phyloP scores from a whole-genome alignment of 2,329 filamentous ascomycete genomes.

The Ophiostoma fasciatum region DNA sequence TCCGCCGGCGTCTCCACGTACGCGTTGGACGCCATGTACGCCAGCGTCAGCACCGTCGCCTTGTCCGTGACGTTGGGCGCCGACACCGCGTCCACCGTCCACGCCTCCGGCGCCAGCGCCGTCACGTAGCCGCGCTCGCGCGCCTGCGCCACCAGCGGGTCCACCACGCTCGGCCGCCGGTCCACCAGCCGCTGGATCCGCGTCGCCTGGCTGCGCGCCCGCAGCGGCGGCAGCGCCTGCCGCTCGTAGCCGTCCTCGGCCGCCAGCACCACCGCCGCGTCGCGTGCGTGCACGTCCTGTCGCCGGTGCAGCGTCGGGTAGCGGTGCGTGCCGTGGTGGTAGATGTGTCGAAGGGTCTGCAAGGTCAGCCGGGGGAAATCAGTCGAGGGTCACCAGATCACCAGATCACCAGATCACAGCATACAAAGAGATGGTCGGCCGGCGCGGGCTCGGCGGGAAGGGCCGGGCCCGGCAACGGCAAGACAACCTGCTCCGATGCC shows the following conservation, averaged over 20 bases:
- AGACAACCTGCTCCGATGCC: constrained; percentile 25
- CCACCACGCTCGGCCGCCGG: constrained; percentile 59
- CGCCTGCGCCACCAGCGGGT: constrained; percentile 61
- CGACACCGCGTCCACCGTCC: constrained; percentile 65
- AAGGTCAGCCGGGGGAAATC: neutral
- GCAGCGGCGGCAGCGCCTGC: constrained; percentile 36
- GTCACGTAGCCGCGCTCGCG: constrained; percentile 53
- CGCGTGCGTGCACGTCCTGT: constrained; percentile 48
- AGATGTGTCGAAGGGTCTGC: constrained; percentile 70
- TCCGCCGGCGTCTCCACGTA: constrained; percentile 62
- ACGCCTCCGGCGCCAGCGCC: constrained; percentile 56
- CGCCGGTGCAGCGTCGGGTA: constrained; percentile 66
- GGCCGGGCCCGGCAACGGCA: constrained; percentile 27
- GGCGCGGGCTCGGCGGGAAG: constrained; percentile 28
- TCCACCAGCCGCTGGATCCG: constrained; percentile 73
- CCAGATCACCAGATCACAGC: constrained; percentile 10
- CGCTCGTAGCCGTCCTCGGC: constrained; percentile 41
- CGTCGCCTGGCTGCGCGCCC: constrained; percentile 47
- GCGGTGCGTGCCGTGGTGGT: constrained; percentile 73
- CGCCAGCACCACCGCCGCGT: constrained; percentile 47
- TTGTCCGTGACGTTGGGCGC: constrained; percentile 78
- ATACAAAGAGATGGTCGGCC: constrained; percentile 41
- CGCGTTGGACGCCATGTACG: constrained; percentile 77
- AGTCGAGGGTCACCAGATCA: neutral
- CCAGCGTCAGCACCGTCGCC: constrained; percentile 67